Evolutionary conservation across 805 yeast genomes (phyloP).

Genomic region (Clavispora fructus): DNA sequence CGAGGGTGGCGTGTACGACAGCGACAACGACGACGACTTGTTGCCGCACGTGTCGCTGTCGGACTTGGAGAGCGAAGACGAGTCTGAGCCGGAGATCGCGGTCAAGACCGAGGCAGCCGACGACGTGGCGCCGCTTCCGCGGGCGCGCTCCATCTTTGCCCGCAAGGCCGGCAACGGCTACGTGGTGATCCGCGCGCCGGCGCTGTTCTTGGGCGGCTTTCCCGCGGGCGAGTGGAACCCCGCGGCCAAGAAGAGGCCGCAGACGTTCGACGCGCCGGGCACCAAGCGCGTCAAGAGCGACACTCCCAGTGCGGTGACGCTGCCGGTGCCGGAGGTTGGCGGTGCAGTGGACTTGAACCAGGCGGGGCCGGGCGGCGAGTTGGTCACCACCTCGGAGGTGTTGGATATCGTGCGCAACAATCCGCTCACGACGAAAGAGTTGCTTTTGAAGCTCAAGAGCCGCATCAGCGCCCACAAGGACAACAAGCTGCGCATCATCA

Average conservation of each 20-base stretch:
- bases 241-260: constrained; percentile 35
- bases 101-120: constrained; percentile 33
- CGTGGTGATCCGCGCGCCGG: constrained; percentile 61
- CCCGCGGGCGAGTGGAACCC: constrained; percentile 89
- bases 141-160: constrained; percentile 16
- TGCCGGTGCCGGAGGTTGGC: constrained; percentile 7
- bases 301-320: constrained; percentile 13
- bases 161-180: constrained; percentile 31
- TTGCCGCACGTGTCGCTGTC: constrained; percentile 68
- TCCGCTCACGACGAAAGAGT: constrained; percentile 57
- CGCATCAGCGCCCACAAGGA: constrained; percentile 61
- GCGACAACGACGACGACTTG: constrained; percentile 57
- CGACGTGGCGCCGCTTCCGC: constrained; percentile 1
- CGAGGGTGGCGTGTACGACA: constrained; percentile 85
- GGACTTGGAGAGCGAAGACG: constrained; percentile 59
- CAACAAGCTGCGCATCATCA: constrained; percentile 56
- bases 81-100: constrained; percentile 35
- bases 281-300: constrained; percentile 40
- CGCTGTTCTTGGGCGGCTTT: constrained; percentile 55
- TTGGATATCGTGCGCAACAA: constrained; percentile 53
- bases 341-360: constrained; percentile 25
- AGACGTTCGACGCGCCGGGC: constrained; percentile 16
- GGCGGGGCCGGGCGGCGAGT: constrained; percentile 33
- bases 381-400: constrained; percentile 71
- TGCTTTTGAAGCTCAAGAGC: constrained; percentile 54